Evolutionary conservation across 352 stramenopile species (phyloP).

Genomic region (Pythium aristosporum): DNA sequence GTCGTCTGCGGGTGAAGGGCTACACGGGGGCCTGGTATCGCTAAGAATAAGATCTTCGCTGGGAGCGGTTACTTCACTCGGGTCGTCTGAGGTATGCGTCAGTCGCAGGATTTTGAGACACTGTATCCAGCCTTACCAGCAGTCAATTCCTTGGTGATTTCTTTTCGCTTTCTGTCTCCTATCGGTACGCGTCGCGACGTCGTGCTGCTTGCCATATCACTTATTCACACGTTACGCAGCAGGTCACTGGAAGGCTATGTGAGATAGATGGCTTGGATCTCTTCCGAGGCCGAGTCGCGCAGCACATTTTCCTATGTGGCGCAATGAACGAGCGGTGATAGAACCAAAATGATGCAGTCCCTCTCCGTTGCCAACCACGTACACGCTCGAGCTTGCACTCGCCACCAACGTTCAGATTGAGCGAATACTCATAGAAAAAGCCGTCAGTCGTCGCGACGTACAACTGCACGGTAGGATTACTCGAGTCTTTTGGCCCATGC

Average conservation of each 20-base stretch:
- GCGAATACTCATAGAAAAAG: constrained; percentile 88
- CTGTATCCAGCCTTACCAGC: background rate
- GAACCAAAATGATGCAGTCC: background rate
- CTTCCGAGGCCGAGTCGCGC: constrained; percentile 77
- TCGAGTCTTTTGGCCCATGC: constrained; percentile 61
- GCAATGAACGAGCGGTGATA: background rate
- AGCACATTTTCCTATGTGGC: constrained; percentile 73
- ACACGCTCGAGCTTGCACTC: constrained; percentile 85
- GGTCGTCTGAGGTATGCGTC: background rate
- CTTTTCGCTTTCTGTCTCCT: background rate
- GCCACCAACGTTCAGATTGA: constrained; percentile 64
- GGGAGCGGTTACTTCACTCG: background rate
- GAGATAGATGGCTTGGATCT: constrained; percentile 84
- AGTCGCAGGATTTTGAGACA: too few species aligned
- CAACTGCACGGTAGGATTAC: constrained; percentile 58
- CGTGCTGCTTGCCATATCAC: background rate
- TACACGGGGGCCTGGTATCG: background rate
- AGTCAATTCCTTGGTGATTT: background rate
- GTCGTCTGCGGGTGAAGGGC: background rate
- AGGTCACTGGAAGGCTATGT: constrained; percentile 33
- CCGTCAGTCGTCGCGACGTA: constrained; percentile 80
- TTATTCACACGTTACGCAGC: background rate
- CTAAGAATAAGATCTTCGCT: background rate
- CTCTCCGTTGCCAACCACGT: constrained; percentile 6
- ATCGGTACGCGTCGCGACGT: background rate